These are phyloP conservation scores for Pleurotus cornucopiae DNA, from an alignment of 768 basidiomycete species.

Conservation along the genomic window DNA sequence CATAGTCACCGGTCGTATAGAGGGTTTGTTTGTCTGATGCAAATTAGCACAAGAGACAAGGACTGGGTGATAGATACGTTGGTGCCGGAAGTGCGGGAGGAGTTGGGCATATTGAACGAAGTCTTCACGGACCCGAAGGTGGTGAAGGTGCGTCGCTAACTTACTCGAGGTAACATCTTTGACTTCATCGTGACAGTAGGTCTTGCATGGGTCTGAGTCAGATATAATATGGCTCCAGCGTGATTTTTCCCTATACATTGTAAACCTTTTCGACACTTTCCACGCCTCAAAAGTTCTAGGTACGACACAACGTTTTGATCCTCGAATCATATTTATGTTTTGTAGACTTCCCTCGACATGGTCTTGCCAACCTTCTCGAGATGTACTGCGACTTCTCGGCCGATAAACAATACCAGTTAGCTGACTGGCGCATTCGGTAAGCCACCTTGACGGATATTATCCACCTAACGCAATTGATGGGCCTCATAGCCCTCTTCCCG, in stretches of 20 bases:
- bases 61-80: slow-evolving; percentile 90
- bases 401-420: slow-evolving; percentile 95
- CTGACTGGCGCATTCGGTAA: slow-evolving; percentile 94
- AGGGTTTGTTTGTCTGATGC: slow-evolving; percentile 93
- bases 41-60: slow-evolving; percentile 75
- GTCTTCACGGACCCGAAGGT: slow-evolving; percentile 82
- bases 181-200: slow-evolving; percentile 34
- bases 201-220: slow-evolving; percentile 91
- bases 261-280: slow-evolving; percentile 96
- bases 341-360: slow-evolving; percentile 77
- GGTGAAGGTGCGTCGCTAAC: slow-evolving; percentile 62
- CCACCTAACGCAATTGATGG: not conserved
- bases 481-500: slow-evolving; percentile 60
- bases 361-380: slow-evolving; percentile 78
- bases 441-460: slow-evolving; percentile 11
- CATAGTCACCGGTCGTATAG: slow-evolving; percentile 81
- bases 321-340: not conserved
- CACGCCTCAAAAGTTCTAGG: slow-evolving; percentile 88
- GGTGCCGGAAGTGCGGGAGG: slow-evolving; percentile 54
- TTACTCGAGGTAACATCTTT: not conserved
- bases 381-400: slow-evolving; percentile 88
- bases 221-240: slow-evolving; percentile 97
- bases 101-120: slow-evolving; percentile 72
- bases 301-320: slow-evolving; percentile 21
- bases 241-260: slow-evolving; percentile 90